Base-by-base conservation (phyloP, 768 basidiomycete species). In the Boletus reticuloceps region DNA sequence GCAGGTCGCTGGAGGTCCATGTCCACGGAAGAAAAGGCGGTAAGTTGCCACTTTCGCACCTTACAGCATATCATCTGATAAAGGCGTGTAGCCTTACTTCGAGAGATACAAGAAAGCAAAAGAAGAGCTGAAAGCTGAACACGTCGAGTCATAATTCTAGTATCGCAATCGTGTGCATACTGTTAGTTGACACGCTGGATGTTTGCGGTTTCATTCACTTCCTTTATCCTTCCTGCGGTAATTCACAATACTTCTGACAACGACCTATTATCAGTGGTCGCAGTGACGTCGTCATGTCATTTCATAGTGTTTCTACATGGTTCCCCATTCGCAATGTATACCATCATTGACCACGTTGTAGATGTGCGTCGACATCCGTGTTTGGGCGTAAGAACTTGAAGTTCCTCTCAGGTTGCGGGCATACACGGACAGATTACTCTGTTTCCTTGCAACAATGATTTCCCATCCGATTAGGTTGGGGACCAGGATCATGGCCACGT, bases 1-100 rank as follows among this genome's bases (percentile, higher is more conserved):
- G 74, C 37, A 16, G 50, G 38, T 6, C 63, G 59, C 14, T 76
- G 75, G 75, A 63, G 55, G 16, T 58, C 60, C 27, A 59, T 76
- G 69, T 62, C 70, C 8, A 13, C 43, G 2, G 63, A 61, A n/a
- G 72, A 74, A 51, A 74, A 71, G 56, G 59, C 62, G 9, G 74
- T 73, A 37, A 32, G 66, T 54, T 25, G 2, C 17, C 12, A 2
- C 50, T 29, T 39, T 29, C 6, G 13, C 38, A 16, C 8, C 48
- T 0, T 36, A 6, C n/a, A 6, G 11, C 13, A 10, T 27, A 5
- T 25, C 16, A n/a, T 34, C 53, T 58, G n/a, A 69, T 32, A 20
- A 12, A 17, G 10, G 22, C 22, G 6, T 17, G 22, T 17, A 66
- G 66, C 64, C 67, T 19, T 67, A 69, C 47, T 34, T 51, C 1